Conservation (phyloP, 148 eudicot species). For the Cornus florida region DNA sequence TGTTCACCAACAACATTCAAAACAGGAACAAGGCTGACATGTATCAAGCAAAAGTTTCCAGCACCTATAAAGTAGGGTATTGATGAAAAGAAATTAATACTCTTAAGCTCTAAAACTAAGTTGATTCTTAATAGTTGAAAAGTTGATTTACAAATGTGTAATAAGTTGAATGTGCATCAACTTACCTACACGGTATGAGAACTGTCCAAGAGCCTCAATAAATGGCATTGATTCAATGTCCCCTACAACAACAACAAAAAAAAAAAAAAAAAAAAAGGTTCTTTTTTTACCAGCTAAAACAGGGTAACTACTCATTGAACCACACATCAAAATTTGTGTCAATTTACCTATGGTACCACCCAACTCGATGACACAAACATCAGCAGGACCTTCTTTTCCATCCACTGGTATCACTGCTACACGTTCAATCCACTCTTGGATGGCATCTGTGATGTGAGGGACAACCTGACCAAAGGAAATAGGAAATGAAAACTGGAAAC, state of each 20-base stretch:
- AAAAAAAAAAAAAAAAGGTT: not conserved
- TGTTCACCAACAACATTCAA: slow-evolving; percentile 93
- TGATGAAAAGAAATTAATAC: not conserved
- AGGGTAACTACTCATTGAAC: not conserved
- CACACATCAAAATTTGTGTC: not conserved
- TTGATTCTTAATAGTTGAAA: not conserved
- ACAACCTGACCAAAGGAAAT: slow-evolving; percentile 61
- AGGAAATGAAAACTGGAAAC: not conserved
- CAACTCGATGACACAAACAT: slow-evolving; percentile 97
- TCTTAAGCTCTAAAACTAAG: not conserved
- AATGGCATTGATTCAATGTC: slow-evolving; percentile 97
- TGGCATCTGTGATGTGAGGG: slow-evolving; percentile 95
- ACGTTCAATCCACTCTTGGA: slow-evolving; percentile 95
- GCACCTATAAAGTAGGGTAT: slow-evolving; percentile 46
- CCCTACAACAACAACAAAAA: slow-evolving; percentile 48
- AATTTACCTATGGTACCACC: slow-evolving; percentile 92
- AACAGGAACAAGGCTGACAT: slow-evolving; percentile 98
- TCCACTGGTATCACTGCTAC: slow-evolving; percentile 90
- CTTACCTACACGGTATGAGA: slow-evolving; percentile 94
- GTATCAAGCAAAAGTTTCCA: slow-evolving; percentile 92
- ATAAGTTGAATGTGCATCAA: not conserved
- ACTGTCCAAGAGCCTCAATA: slow-evolving; percentile 94
- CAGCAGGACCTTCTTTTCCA: slow-evolving; percentile 91
- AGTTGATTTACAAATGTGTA: not conserved
- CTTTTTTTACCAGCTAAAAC: not conserved